These are phyloP conservation scores for Trichosporon coremiiforme DNA, from an alignment of 1,284 basidiomycete genomes.

Conservation along the genomic window DNA sequence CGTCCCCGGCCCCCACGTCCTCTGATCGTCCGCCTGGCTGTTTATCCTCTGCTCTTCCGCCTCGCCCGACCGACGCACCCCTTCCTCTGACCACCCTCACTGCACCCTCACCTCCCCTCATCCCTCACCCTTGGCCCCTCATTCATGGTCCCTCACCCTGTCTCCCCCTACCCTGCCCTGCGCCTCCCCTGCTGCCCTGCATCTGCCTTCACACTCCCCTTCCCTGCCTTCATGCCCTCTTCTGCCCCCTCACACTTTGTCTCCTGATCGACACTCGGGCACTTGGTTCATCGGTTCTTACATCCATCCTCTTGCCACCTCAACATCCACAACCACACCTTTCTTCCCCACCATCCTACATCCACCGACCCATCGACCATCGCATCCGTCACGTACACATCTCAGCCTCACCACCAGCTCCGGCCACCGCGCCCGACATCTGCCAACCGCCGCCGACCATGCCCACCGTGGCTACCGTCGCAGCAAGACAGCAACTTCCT, in stretches of 20 bases:
- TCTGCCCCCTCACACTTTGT: background rate
- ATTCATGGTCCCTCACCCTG: background rate
- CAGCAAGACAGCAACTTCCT: background rate
- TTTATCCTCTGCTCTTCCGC: background rate
- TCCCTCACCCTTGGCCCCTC: background rate
- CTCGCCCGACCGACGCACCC: background rate
- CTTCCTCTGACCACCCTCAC: background rate
- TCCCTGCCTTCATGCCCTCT: no score
- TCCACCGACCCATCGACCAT: background rate
- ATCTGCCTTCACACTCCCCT: no score
- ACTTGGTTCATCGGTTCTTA: conserved; percentile 16
- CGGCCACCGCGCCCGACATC: background rate
- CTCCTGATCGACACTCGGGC: conserved; percentile 19
- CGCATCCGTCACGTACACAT: background rate
- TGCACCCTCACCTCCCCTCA: background rate
- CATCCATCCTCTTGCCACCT: conserved; percentile 12
- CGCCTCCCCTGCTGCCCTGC: no score
- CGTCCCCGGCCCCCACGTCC: background rate
- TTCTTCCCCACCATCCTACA: background rate
- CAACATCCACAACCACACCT: background rate
- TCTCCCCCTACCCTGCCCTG: background rate
- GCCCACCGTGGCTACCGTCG: conserved; percentile 16
- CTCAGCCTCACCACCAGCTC: background rate
- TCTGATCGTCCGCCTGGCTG: background rate
- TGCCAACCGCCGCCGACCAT: conserved; percentile 5